Conservation (phyloP, 352 stramenopile species). For the Nothophytophthora sp. region DNA sequence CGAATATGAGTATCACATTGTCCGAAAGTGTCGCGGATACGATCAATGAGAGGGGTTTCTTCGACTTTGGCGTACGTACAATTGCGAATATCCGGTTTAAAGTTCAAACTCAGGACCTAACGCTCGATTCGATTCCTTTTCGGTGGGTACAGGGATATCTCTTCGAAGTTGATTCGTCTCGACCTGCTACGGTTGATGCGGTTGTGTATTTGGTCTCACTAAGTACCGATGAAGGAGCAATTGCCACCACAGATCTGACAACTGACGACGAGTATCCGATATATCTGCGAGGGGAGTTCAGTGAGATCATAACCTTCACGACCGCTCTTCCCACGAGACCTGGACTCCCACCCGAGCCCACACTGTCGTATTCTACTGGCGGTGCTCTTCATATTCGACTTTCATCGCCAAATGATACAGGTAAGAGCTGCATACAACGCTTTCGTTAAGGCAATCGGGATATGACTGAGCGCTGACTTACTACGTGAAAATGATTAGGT, state of each 20-base stretch:
- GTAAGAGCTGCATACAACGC: too few relatives aligned
- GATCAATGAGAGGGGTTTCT: slow-evolving; percentile 13
- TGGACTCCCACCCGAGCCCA: slow-evolving; percentile 18
- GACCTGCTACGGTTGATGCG: background rate
- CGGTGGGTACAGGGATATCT: slow-evolving; percentile 46
- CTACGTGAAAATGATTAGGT: slow-evolving; percentile 12
- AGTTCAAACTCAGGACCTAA: too few relatives aligned
- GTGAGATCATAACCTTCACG: slow-evolving; percentile 31
- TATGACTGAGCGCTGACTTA: too few relatives aligned
- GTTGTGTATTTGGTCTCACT: slow-evolving; percentile 3
- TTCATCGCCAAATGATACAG: slow-evolving; percentile 57
- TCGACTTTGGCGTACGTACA: slow-evolving; percentile 53
- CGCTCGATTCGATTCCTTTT: too few relatives aligned
- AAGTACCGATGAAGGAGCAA: slow-evolving; percentile 7
- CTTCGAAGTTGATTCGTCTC: slow-evolving; percentile 40
- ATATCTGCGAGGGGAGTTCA: slow-evolving; percentile 26
- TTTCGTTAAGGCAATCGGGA: too few relatives aligned
- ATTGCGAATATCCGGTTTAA: too few relatives aligned
- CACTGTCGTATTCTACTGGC: slow-evolving; percentile 34
- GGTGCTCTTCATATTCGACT: slow-evolving; percentile 43
- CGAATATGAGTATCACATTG: slow-evolving; percentile 25
- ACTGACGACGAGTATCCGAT: slow-evolving; percentile 12
- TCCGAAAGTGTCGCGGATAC: background rate
- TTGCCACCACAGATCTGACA: slow-evolving; percentile 12
- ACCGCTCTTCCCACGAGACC: slow-evolving; percentile 34